These are phyloP conservation scores for Pythium biforme DNA, from an alignment of 352 stramenopile genomes.

Conservation along the genomic window DNA sequence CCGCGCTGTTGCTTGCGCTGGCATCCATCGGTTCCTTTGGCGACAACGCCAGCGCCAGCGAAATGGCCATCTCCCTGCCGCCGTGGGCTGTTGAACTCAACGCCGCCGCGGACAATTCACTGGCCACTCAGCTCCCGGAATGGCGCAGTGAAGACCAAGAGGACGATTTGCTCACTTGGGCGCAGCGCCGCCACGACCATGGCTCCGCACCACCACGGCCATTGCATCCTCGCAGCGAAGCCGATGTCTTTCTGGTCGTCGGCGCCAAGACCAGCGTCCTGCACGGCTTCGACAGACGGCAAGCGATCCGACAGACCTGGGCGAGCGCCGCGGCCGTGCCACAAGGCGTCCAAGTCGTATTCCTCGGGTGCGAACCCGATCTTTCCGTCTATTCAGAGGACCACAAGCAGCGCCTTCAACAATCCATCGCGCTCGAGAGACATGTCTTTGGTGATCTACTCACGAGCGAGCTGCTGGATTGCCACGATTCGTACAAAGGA, in stretches of 20 bases:
- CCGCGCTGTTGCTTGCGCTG: not conserved
- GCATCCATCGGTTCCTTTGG: too few relatives aligned
- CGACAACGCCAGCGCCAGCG: not conserved
- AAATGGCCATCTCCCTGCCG: not conserved
- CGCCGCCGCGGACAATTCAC: not conserved
- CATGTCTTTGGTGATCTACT: conserved; percentile 11
- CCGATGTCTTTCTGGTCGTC: conserved; percentile 32
- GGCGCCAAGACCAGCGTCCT: conserved; percentile 47
- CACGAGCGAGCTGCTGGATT: conserved; percentile 3
- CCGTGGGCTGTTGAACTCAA: not conserved
- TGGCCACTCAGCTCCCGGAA: not conserved
- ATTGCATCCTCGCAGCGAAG: not conserved
- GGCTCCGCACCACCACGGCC: not conserved
- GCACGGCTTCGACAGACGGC: conserved; percentile 30
- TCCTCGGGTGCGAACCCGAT: conserved; percentile 35
- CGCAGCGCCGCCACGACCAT: not conserved
- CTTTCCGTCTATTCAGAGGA: not conserved
- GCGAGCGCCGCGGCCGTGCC: conserved; percentile 4
- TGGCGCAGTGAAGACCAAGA: too few relatives aligned
- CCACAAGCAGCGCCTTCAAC: not conserved
- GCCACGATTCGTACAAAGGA: not conserved
- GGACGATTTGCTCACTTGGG: not conserved
- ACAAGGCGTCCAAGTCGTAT: conserved; percentile 28
- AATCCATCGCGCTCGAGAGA: conserved; percentile 29
- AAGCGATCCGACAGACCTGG: conserved; percentile 37